Percentiles rank a stretch among this genome's conserved stretches.
Conservation (phyloP, 2,329 filamentous ascomycete species). For the Fusarium agapanthi region DNA sequence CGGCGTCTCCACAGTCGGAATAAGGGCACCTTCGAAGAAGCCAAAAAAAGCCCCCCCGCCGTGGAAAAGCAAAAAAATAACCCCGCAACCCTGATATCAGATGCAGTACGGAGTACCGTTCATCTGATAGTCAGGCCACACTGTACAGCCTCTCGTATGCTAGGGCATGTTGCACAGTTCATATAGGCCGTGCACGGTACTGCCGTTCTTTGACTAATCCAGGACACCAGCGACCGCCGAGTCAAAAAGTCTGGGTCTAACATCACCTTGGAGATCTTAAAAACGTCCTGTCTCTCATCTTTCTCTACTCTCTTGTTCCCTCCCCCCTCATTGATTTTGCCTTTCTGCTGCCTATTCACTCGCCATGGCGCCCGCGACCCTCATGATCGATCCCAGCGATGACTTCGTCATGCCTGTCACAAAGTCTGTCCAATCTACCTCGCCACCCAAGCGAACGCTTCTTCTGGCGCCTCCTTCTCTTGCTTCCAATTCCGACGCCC, state of each 20-base stretch:
- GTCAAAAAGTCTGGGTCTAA: constrained; percentile 36
- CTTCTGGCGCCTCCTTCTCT: constrained; percentile 91
- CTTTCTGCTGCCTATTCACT: constrained; percentile 1
- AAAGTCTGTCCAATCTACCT: constrained; percentile 34
- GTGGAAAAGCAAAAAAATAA: constrained; percentile 41
- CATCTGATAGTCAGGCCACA: constrained; percentile 7
- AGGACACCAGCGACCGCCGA: constrained; percentile 20
- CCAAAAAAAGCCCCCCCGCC: constrained; percentile 25
- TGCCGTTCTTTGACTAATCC: constrained; percentile 41
- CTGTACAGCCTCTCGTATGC: constrained; percentile 5
- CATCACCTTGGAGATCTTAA: constrained; percentile 29
- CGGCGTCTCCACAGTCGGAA: constrained; percentile 44
- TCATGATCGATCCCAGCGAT: constrained; percentile 64
- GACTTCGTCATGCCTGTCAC: constrained; percentile 55
- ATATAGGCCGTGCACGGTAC: constrained; percentile 7
- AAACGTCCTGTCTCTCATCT: constrained; percentile 18
- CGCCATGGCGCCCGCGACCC: constrained; percentile 60
- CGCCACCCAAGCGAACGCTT: constrained; percentile 67
- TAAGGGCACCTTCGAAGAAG: constrained; percentile 33
- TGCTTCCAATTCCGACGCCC: constrained; percentile 81
- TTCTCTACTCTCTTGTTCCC: background rate
- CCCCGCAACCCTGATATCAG: constrained; percentile 41
- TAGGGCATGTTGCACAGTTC: constrained; percentile 27
- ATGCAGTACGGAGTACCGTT: constrained; percentile 39
- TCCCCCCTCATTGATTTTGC: background rate